Base-by-base conservation (phyloP, 805 yeast species). In the Zygosaccharomyces bailii region DNA sequence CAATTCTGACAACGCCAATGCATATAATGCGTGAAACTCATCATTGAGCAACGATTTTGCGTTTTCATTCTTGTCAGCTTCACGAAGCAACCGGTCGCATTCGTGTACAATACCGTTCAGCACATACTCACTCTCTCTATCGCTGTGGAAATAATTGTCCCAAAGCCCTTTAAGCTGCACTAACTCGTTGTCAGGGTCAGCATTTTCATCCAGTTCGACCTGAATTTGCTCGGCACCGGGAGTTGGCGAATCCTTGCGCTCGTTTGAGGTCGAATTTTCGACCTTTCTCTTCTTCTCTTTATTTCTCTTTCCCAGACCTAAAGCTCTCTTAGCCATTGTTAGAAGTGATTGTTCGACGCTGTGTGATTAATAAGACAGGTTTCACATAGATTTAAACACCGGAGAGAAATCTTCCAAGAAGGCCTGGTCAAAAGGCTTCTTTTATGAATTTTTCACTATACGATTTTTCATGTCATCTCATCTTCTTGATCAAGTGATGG, bases 71-170 rank as follows among this genome's bases (percentile, higher is more conserved):
- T 48, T 60, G 4, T 44, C 47, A 30, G 58, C 52, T 34, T 59
- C 51, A 59, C 90, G 72, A 51, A 89, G 70, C 25, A 88, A 61
- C 39, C 95, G 68, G 57, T 91, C 96, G 68, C 96, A 85, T 61
- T 91, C 97, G 56, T 90, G 96, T n/a, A 91, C 76, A 4, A 90
- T 74, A 18, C 96, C 97, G 56, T 89, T 85, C 46, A 85, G 60
- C 27, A 85, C 74, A 48, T 80, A 66, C 57, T 82, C 86, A 51
- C 76, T 78, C 17, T 82, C 84, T 45, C 76, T 76, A 3, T 75
- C 79, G 2, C 84, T 71, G 4, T 69, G 61, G 33, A 67, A 55
- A 65, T 78, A 86, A 3, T 86, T 80, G 11, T 70, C 66, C 84
- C 90, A 87, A 32, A 90, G 67, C 1, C 85, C 95, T 46, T 66